These are phyloP conservation scores for Colletotrichum chrysophilum DNA, from an alignment of 2,329 filamentous ascomycete genomes.

Conservation along the genomic window DNA sequence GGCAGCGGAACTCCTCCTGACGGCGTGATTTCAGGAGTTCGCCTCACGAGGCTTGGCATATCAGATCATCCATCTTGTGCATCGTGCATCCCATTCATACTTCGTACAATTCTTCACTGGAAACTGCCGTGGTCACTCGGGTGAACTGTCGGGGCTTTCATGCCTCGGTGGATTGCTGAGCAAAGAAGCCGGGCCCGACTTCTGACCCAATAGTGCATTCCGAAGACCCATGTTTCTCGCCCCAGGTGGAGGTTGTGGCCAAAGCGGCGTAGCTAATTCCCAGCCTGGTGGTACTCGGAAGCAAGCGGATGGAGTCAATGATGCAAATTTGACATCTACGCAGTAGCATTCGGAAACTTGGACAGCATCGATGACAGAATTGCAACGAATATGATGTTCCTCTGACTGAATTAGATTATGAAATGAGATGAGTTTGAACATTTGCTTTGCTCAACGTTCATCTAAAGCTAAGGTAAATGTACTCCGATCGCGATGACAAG, in stretches of 20 bases:
- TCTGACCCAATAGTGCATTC: neutral
- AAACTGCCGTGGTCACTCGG: neutral
- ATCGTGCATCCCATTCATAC: neutral
- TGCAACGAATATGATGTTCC: too few species aligned
- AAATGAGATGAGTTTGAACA: too few species aligned
- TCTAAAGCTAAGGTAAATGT: too few species aligned
- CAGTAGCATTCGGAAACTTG: too few species aligned
- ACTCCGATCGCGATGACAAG: too few species aligned
- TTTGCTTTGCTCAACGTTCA: too few species aligned
- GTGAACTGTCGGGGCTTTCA: fast-evolving
- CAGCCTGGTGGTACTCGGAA: neutral
- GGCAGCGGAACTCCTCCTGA: slow-evolving; percentile 10
- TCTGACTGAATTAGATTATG: too few species aligned
- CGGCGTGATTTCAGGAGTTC: neutral
- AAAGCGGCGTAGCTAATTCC: neutral
- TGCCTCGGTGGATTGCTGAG: neutral
- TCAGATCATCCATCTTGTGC: neutral
- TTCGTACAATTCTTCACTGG: neutral
- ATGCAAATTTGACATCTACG: too few species aligned
- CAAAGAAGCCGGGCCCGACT: neutral
- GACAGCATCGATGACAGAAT: too few species aligned
- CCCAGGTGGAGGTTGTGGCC: neutral
- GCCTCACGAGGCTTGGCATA: neutral
- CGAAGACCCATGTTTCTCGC: neutral
- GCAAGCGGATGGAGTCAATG: neutral